phyloP scores from a whole-genome alignment of 257 asterid species.

The Solanum tarapatanum region DNA sequence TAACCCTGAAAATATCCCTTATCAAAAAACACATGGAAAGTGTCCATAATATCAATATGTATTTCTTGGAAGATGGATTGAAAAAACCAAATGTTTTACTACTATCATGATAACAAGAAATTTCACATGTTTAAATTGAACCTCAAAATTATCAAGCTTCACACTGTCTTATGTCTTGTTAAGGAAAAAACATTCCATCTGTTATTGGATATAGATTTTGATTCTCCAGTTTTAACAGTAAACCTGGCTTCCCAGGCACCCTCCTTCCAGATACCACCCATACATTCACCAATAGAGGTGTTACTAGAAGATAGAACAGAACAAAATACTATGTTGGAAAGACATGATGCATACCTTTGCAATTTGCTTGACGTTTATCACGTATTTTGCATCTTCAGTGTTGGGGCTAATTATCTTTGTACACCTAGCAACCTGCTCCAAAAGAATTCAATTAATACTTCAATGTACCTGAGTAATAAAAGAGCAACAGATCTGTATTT shows the following conservation, averaged over 20 bases:
- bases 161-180: not conserved
- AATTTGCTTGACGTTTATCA: constrained; percentile 68
- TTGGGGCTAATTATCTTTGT: constrained; percentile 86
- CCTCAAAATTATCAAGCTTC: not conserved
- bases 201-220: not conserved
- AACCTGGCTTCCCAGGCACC: not conserved
- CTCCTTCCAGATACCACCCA: not conserved
- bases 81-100: not conserved
- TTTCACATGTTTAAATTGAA: not conserved
- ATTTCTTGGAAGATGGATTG: not conserved
- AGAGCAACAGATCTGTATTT: not conserved
- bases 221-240: not conserved
- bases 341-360: constrained; percentile 29
- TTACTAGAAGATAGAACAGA: not conserved
- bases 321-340: not conserved
- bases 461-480: not conserved
- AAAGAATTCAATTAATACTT: not conserved
- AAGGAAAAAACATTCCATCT: not conserved
- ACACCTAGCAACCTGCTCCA: constrained; percentile 75
- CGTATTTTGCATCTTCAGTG: constrained; percentile 70
- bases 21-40: not conserved
- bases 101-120: not conserved
- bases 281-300: not conserved
- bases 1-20: not conserved
- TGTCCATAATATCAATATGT: not conserved